Evolutionary conservation across 768 basidiomycete genomes (phyloP), one percentile per base, ranked within the genome.

Genomic region (Russula emetica): DNA sequence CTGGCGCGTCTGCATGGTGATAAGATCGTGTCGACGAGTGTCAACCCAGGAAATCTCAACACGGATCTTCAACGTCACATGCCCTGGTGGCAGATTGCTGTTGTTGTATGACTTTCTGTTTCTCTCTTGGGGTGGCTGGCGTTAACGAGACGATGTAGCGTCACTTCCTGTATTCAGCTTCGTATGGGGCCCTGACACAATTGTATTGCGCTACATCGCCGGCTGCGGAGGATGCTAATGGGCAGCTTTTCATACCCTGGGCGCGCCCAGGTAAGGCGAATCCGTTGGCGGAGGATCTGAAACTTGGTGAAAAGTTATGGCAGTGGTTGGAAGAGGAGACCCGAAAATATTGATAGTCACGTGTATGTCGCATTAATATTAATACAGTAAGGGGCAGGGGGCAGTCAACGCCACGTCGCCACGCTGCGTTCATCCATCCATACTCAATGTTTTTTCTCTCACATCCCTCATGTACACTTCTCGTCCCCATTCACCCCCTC

Each of bases 1-100:
- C 71, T 84, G 26, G 79, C 78, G 28, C 70, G 80, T 54, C 74
- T 80, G 64, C 80, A 81, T 66, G 77, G 72, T 1, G 78, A 80
- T 36, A 66, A 79, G 65, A 78, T 85, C 58, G 74, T 84, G 0
- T 78, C 78, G 3, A 73, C 74, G 28, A 72, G 78, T 20, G 68
- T 83, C 28, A 75, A 83, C 63, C 82, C 84, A 14, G 67, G 67
- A 20, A 66, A 66, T 28, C 50, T 63, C 18, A 20, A 34, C 4
- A 47, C 64, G 8, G 64, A 58, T 11, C 55, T 66, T 56, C 61
- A 58, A 38, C 64, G 55, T 2, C 13, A 63, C 34, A 24, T 62
- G 53, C 42, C 61, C 20, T 3, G 10, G 10, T 57, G 36, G 40
- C 61, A 66, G 44, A 2, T 3, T 2, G 3, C 11, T 24, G 1